phyloP scores from a whole-genome alignment of 805 yeast genomes.

The Ogataea naganishii region DNA sequence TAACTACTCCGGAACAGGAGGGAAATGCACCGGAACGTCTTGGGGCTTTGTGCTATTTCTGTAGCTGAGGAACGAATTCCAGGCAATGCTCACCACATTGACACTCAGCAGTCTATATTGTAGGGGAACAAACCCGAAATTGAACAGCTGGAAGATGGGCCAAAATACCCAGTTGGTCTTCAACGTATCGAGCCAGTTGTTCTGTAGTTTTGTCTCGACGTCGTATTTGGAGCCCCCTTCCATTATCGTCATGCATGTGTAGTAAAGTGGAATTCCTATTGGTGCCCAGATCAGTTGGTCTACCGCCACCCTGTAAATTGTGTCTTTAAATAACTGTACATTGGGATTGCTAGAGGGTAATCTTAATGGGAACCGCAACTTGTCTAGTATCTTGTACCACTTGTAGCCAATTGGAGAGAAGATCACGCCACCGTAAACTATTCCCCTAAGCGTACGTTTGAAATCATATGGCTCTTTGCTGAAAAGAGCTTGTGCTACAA shows the following conservation, averaged over 20 bases:
- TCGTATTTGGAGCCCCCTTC: conserved; percentile 40
- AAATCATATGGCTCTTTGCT: conserved; percentile 32
- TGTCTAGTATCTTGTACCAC: conserved; percentile 54
- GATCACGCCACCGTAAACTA: conserved; percentile 59
- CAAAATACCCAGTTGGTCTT: conserved; percentile 76
- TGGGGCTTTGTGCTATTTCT: conserved; percentile 30
- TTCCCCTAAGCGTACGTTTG: conserved; percentile 52
- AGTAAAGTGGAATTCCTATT: conserved; percentile 65
- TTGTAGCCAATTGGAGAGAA: conserved; percentile 70
- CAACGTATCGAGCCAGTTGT: conserved; percentile 60
- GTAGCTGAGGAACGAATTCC: conserved; percentile 75
- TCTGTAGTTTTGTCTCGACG: conserved; percentile 32
- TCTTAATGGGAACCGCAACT: conserved; percentile 28
- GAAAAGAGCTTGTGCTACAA: conserved; percentile 54
- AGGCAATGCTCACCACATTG: conserved; percentile 62
- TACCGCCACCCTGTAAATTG: conserved; percentile 42
- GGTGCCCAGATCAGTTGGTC: conserved; percentile 83
- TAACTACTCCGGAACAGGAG: conserved; percentile 29
- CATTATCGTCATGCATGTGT: conserved; percentile 53
- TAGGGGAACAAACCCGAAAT: conserved; percentile 70
- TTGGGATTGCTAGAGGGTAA: conserved; percentile 3
- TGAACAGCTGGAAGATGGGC: conserved; percentile 80
- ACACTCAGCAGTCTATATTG: conserved; percentile 61
- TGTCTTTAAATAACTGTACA: conserved; percentile 20
- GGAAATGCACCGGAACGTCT: conserved; percentile 24